phyloP scores from a whole-genome alignment of 73 alveolate genomes.

The Paramecium tetraurelia region DNA sequence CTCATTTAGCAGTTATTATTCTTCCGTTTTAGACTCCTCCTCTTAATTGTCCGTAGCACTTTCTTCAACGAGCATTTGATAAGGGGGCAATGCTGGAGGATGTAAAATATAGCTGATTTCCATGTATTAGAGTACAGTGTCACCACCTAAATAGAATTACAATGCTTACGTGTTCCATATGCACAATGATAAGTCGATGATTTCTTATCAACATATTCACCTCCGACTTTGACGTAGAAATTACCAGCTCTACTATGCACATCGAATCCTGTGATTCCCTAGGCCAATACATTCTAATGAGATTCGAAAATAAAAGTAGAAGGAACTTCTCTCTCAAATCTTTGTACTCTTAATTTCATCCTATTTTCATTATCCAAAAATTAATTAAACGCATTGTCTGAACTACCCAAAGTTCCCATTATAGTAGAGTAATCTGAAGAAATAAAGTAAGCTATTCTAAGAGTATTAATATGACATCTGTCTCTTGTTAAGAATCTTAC shows the following conservation, averaged over 20 bases:
- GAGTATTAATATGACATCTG: constrained; percentile 29
- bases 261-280: constrained; percentile 46
- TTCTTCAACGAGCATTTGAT: neutral
- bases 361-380: constrained; percentile 3
- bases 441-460: constrained; percentile 35
- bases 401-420: constrained; percentile 26
- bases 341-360: neutral
- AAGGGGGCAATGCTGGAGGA: constrained; percentile 41
- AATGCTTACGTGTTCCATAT: neutral
- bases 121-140: neutral
- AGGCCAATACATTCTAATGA: constrained; percentile 24
- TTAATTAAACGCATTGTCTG: constrained; percentile 2
- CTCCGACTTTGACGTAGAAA: neutral
- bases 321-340: constrained; percentile 51
- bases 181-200: constrained; percentile 19
- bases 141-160: neutral
- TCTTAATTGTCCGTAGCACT: neutral
- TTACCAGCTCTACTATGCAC: constrained; percentile 14
- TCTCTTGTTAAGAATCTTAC: constrained; percentile 34
- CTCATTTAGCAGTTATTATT: neutral
- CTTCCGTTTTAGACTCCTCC: neutral
- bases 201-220: constrained; percentile 35
- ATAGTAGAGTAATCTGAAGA: constrained; percentile 6
- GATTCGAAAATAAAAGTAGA: neutral
- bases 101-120: neutral